Evolutionary conservation across 73 alveolate species (phyloP), one percentile per base, ranked within the genome.

Genomic region (Blepharisma stoltei): DNA sequence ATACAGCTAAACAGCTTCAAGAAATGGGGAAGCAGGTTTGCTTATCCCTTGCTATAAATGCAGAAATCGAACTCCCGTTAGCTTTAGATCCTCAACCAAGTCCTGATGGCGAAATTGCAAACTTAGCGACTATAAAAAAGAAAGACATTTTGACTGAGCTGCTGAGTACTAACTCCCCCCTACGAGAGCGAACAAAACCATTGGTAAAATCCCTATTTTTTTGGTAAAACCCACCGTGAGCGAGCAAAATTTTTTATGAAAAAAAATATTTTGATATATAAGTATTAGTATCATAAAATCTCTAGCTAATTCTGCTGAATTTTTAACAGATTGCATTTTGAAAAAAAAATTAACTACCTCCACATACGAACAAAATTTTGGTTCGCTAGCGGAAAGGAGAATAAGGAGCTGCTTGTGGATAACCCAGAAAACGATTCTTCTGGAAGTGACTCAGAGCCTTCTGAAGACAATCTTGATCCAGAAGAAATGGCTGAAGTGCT

Each of bases 371-470:
- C 14, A 49, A 8, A 49, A 49, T 8, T 14, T 49, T 14, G 14
- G 60, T 49, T 14, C 7, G 60, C 7, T 49, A 14, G 60, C n/a
- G n/a, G n/a, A n/a, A n/a, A n/a, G n/a, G n/a, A n/a, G n/a, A n/a
- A n/a, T n/a, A 60, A 60, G 21, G 48, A 60, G 21, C 52, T 60
- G 32, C 73, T 60, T 37, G 70, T 55, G 69, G 88, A 83, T 67
- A 89, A 87, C 54, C 79, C 67, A 55, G 87, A 76, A 54, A 89
- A 54, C 41, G 87, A 84, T 66, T 78, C 80, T 14, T 83, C 93
- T 55, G 96, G 94, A 50, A 79, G 92, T 8, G 98, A 92, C 52
- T 86, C 95, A 50, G 90, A 87, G 14, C 98, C 98, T 6, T 83
- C 94, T 60, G 96, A 86, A 41, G 98, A 92, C 82, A 92, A 92